Evolutionary conservation across 345 rosid genomes (phyloP).

Genomic region (Pistacia integerrima): DNA sequence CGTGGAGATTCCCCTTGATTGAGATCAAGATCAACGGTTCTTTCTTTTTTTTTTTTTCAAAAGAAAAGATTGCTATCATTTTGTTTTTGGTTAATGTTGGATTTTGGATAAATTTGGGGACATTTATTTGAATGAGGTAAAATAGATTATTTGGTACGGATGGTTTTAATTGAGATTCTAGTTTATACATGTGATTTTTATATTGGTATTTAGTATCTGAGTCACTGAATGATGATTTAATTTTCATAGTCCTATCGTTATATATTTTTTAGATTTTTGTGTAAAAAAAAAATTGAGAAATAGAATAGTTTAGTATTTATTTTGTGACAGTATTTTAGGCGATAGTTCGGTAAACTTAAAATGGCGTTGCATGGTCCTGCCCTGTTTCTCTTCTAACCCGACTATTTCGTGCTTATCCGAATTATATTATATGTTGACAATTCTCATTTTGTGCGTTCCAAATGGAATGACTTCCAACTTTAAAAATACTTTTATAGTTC

Average conservation of each 20-base stretch:
- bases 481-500: too few relatives aligned
- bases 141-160: slow-evolving; percentile 5
- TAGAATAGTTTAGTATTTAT: background rate
- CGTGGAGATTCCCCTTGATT: slow-evolving; percentile 50
- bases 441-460: too few relatives aligned
- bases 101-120: slow-evolving; percentile 13
- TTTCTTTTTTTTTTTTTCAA: slow-evolving; percentile 6
- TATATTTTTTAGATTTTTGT: too few relatives aligned
- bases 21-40: slow-evolving; percentile 5
- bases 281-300: too few relatives aligned
- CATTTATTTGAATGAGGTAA: slow-evolving; percentile 17
- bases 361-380: too few relatives aligned
- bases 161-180: background rate
- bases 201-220: background rate
- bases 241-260: background rate
- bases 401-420: too few relatives aligned
- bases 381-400: too few relatives aligned
- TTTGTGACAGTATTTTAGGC: background rate
- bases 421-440: too few relatives aligned
- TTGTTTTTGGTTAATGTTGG: slow-evolving; percentile 14
- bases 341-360: too few relatives aligned
- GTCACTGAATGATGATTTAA: background rate
- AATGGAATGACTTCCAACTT: too few relatives aligned
- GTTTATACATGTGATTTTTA: background rate
- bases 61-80: background rate